Evolutionary conservation across 768 basidiomycete species (phyloP).

Genomic region (Boletus fagicola): DNA sequence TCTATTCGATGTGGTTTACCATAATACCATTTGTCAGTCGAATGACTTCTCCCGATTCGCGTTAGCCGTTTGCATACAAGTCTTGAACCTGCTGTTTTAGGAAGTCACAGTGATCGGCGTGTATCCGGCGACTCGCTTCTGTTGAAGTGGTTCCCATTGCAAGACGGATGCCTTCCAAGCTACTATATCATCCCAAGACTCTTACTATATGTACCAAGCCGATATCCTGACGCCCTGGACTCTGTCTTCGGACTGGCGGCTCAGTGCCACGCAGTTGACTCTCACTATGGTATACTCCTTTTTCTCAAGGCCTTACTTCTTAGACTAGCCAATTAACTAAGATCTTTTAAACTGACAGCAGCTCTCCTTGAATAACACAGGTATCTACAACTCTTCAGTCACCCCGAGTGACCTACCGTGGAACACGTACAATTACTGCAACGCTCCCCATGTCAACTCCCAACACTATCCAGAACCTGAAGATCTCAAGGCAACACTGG

Average conservation of each 20-base stretch:
- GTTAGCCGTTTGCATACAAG: not conserved
- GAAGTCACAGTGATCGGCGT: not conserved
- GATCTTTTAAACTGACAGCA: constrained; percentile 5
- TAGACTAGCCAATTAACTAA: not conserved
- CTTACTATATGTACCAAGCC: not conserved
- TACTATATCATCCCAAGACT: not conserved
- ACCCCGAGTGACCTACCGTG: constrained; percentile 42
- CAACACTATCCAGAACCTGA: constrained; percentile 37
- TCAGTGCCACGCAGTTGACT: not conserved
- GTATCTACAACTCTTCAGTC: constrained; percentile 44
- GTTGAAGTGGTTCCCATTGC: not conserved
- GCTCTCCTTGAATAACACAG: constrained; percentile 17
- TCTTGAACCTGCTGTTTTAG: not conserved
- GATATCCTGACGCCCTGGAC: not conserved
- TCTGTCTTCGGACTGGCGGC: not conserved
- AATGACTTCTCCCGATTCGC: not conserved
- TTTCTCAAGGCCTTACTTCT: not conserved
- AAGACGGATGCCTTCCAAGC: not conserved
- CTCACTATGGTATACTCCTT: constrained; percentile 3
- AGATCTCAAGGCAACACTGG: constrained; percentile 32
- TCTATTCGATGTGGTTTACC: not conserved
- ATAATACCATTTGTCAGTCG: no score
- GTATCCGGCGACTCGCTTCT: not conserved
- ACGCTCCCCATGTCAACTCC: constrained; percentile 46
- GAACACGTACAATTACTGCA: constrained; percentile 56